Evolutionary conservation across 495 filamentous ascomycete genomes (phyloP).

Genomic region (Penicillium psychrofluorescens): DNA sequence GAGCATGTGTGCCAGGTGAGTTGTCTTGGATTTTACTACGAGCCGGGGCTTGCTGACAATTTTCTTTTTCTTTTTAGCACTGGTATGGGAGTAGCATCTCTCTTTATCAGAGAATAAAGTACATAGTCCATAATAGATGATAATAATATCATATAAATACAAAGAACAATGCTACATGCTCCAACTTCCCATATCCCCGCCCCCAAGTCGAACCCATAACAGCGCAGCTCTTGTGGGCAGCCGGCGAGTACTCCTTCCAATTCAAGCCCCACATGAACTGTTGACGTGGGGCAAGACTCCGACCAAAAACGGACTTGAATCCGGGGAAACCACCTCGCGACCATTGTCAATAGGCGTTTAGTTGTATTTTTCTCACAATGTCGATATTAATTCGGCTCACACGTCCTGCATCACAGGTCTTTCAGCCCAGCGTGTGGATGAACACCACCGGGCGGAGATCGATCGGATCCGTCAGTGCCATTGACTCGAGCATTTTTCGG

Average conservation of each 20-base stretch:
- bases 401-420: neutral
- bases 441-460: constrained; percentile 2
- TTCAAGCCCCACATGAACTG: no score
- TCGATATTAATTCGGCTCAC: constrained; percentile 4
- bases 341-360: no score
- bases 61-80: constrained; percentile 47
- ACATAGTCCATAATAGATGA: no score
- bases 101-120: constrained; percentile 62
- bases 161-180: no score
- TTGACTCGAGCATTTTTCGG: constrained; percentile 44
- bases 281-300: no score
- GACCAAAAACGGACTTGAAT: no score
- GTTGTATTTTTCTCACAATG: neutral
- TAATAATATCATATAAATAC: no score
- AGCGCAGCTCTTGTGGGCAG: no score
- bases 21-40: neutral
- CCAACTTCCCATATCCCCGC: no score
- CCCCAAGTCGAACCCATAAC: no score
- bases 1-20: constrained; percentile 60
- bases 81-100: constrained; percentile 69
- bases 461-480: constrained; percentile 33
- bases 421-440: neutral
- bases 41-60: neutral
- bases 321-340: no score
- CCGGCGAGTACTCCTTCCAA: no score